Percentiles rank a stretch among this genome's conserved stretches.
These are phyloP conservation scores for Pluteus cervinus DNA, from an alignment of 768 basidiomycete genomes.

Conservation along the genomic window DNA sequence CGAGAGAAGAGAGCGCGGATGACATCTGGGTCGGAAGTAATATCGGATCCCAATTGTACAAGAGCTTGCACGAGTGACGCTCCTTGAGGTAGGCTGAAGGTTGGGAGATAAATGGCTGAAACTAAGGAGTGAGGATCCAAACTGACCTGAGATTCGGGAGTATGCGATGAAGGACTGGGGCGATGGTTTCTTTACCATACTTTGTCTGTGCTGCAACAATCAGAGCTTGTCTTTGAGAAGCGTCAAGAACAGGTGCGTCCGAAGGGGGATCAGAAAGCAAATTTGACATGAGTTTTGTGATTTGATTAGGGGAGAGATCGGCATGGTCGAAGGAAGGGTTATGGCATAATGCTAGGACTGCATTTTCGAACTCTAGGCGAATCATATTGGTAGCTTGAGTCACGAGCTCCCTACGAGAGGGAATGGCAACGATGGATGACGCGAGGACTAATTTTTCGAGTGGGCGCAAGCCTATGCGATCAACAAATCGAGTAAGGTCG, in stretches of 20 bases:
- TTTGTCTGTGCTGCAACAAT: conserved; percentile 72
- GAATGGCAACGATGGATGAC: conserved; percentile 63
- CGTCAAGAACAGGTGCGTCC: conserved; percentile 68
- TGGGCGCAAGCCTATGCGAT: conserved; percentile 74
- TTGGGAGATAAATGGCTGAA: conserved; percentile 9
- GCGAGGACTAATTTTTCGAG: conserved; percentile 76
- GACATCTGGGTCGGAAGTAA: conserved; percentile 68
- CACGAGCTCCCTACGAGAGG: conserved; percentile 48
- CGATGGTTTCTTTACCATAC: conserved; percentile 71
- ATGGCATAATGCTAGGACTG: conserved; percentile 68
- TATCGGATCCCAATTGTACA: conserved; percentile 73
- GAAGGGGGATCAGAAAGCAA: conserved; percentile 65
- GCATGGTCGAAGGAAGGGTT: conserved; percentile 79
- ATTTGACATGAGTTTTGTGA: conserved; percentile 76
- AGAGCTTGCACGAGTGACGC: conserved; percentile 71
- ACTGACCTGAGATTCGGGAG: conserved; percentile 69
- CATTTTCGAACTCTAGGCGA: conserved; percentile 75
- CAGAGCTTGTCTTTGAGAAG: conserved; percentile 67
- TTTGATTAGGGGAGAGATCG: conserved; percentile 67
- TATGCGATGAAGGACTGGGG: conserved; percentile 69
- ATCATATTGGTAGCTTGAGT: conserved; percentile 65
- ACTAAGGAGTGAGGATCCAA: conserved; percentile 8
- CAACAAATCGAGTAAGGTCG: conserved; percentile 76
- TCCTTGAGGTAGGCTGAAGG: conserved; percentile 53
- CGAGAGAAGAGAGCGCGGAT: conserved; percentile 64